Conservation (phyloP, 225 moss, liverwort and hornwort genomes). For the Physcomitrium patens region DNA sequence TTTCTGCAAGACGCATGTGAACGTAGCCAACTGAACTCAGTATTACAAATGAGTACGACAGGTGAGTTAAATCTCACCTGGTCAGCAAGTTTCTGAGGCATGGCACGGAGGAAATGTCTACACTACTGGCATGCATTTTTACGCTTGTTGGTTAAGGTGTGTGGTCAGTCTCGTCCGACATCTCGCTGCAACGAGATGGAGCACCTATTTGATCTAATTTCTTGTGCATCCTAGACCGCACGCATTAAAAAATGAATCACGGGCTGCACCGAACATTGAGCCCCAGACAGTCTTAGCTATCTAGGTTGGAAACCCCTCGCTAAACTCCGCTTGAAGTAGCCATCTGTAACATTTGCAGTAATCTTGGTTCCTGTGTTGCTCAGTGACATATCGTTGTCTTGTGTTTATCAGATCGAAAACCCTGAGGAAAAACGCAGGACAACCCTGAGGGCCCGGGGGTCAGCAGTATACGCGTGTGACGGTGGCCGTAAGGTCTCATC, state of each 20-base stretch:
- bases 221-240: conserved; percentile 50
- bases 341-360: too few species aligned
- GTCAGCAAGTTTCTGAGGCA: conserved; percentile 39
- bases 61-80: background rate
- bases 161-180: conserved; percentile 47
- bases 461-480: conserved; percentile 24
- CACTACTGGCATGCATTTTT: conserved; percentile 27
- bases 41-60: background rate
- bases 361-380: background rate
- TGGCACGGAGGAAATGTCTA: conserved; percentile 30
- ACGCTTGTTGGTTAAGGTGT: conserved; percentile 57
- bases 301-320: conserved; percentile 31
- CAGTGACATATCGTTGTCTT: background rate
- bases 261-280: conserved; percentile 49
- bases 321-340: too few species aligned
- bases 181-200: conserved; percentile 35
- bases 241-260: conserved; percentile 34
- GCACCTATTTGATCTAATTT: conserved; percentile 55
- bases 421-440: too few species aligned
- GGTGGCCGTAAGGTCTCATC: conserved; percentile 21
- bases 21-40: too few species aligned
- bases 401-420: too few species aligned
- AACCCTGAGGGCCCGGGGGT: background rate
- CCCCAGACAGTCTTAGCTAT: conserved; percentile 49
- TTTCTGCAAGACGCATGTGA: too few species aligned